Conservation (phyloP, 2,329 filamentous ascomycete genomes). For the Trichoderma sp. region DNA sequence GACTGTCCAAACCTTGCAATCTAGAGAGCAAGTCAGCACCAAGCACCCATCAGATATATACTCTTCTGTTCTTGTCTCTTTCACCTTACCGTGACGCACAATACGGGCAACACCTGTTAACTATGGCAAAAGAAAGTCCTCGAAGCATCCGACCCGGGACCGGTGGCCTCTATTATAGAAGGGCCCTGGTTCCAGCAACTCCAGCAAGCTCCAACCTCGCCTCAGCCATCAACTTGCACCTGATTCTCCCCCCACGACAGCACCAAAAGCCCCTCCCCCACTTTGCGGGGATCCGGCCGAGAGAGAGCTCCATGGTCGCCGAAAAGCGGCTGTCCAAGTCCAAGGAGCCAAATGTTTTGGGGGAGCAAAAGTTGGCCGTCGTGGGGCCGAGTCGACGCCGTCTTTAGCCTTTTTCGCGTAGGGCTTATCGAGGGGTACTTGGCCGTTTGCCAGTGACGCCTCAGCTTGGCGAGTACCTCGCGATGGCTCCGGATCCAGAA, state of each 20-base stretch:
- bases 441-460: too few relatives aligned
- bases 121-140: neutral
- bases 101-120: neutral
- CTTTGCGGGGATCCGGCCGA: conserved; percentile 27
- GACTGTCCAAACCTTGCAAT: neutral
- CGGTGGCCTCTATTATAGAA: neutral
- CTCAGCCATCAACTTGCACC: neutral
- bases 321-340: neutral
- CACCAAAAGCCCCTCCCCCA: conserved; percentile 9
- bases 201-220: neutral
- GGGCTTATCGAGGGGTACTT: neutral
- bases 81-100: neutral
- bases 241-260: conserved; percentile 12
- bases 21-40: neutral
- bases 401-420: neutral
- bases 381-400: neutral
- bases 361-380: conserved; percentile 4
- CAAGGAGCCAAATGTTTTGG: neutral
- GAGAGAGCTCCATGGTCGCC: neutral
- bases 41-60: neutral
- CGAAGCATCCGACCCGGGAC: neutral
- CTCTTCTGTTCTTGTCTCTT: neutral
- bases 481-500: neutral
- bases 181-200: neutral
- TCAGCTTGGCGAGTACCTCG: neutral